Base-by-base conservation (phyloP, 2,329 filamentous ascomycete genomes). In the Colletotrichum sp. region DNA sequence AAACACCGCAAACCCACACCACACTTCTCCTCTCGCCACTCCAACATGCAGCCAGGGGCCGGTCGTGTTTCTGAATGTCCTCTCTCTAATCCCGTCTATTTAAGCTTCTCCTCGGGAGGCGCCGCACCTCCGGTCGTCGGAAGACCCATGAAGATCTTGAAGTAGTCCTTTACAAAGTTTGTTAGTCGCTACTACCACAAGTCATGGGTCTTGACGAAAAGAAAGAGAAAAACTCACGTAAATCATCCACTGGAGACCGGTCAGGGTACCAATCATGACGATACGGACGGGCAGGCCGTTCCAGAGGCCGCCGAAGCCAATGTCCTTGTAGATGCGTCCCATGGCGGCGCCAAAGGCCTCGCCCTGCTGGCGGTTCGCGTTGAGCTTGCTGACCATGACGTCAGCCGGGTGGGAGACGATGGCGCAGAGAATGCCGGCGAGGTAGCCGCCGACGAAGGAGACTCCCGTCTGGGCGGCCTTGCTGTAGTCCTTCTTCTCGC, bases 301-400 rank as follows among this genome's bases (percentile, higher is more conserved):
- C 96, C 96, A 98, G 33, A 98, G 89, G n/a, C 96, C 96, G 18
- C 78, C 79, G 83, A 98, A 97, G 36, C 95, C 95, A 80, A 97
- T 97, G 47, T 97, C 94, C 79, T 89, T 90, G 86, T 98, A 98
- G 79, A 98, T 97, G 58, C 95, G 90, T 72, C 90, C 85, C 78
- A 94, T 90, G n/a, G 94, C 95, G 47, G 89, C 87, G 21, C 93
- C 94, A 76, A 96, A 95, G 3, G 90, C 91, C 86, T 98, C 95
- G 34, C 95, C 94, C 3, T 93, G 83, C 81, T 92, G 87, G 66
- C 95, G 92, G 78, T 92, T 92, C 36, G 94, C 92, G 80, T 98
- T 98, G 78, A 98, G 87, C 87, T 98, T 98, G 83, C 93, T 95
- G 76, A 98, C 95, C 92, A 98, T 96, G 79, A 98, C 95, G 82